Evolutionary conservation across 805 yeast genomes (phyloP).

Genomic region (Yarrowia sp.): DNA sequence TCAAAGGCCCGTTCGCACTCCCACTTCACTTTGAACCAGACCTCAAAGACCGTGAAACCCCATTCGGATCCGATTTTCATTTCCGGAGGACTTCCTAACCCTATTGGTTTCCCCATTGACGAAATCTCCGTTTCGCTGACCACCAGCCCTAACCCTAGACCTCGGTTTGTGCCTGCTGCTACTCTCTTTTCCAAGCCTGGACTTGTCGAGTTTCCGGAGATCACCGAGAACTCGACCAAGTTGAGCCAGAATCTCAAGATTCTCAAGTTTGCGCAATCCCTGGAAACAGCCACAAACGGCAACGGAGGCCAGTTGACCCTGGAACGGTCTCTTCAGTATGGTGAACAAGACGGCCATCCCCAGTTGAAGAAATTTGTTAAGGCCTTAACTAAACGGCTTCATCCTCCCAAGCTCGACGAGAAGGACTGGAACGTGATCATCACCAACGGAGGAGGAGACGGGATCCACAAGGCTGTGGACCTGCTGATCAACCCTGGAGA

Average conservation of each 20-base stretch:
- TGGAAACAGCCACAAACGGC: background rate
- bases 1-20: conserved; percentile 18
- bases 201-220: conserved; percentile 15
- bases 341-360: conserved; percentile 27
- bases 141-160: conserved; percentile 16
- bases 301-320: conserved; percentile 27
- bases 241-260: conserved; percentile 28
- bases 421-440: conserved; percentile 28
- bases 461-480: conserved; percentile 35
- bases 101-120: conserved; percentile 25
- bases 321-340: conserved; percentile 35
- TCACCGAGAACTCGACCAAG: background rate
- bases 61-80: conserved; percentile 28
- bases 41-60: background rate
- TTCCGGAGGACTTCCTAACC: conserved; percentile 31
- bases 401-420: conserved; percentile 32
- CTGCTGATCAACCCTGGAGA: conserved; percentile 40
- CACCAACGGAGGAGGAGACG: conserved; percentile 39
- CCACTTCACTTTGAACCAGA: background rate
- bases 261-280: conserved; percentile 7
- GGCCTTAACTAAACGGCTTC: conserved; percentile 12
- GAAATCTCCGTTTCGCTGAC: conserved; percentile 4
- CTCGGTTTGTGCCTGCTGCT: conserved; percentile 28
- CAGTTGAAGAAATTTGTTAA: conserved; percentile 23
- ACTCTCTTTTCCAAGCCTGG: conserved; percentile 5